A percentile compares a stretch with the other conserved stretches of the same genome.
Evolutionary conservation across 768 basidiomycete species (phyloP).

Genomic region (Amanita brunnescens): DNA sequence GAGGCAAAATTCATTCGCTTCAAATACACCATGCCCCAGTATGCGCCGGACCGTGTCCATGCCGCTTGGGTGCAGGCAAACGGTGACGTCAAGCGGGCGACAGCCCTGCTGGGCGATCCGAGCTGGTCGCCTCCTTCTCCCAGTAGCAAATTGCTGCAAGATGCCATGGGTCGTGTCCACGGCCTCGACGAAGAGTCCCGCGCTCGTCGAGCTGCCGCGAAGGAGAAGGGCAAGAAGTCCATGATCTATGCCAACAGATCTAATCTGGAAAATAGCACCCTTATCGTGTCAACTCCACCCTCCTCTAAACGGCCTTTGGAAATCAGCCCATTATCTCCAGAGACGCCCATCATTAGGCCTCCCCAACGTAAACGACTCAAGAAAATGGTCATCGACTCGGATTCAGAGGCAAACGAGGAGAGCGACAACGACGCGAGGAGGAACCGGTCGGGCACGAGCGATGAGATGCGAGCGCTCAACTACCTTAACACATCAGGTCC

Average conservation of each 20-base stretch:
- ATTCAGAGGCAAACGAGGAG: slow-evolving; percentile 49
- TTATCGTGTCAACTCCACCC: slow-evolving; percentile 27
- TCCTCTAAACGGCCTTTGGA: slow-evolving; percentile 31
- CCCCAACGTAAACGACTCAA: slow-evolving; percentile 46
- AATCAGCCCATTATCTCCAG: slow-evolving; percentile 22
- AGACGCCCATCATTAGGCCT: slow-evolving; percentile 25
- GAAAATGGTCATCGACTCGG: slow-evolving; percentile 58
- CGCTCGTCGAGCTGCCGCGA: slow-evolving; percentile 53
- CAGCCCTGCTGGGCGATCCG: slow-evolving; percentile 46
- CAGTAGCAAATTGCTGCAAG: slow-evolving; percentile 17
- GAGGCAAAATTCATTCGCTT: slow-evolving; percentile 43
- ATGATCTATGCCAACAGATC: slow-evolving; percentile 69
- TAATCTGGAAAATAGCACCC: slow-evolving; percentile 35
- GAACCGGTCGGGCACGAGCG: slow-evolving; percentile 23
- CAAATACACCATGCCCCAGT: slow-evolving; percentile 51
- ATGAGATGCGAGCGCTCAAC: slow-evolving; percentile 46
- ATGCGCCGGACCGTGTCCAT: slow-evolving; percentile 34
- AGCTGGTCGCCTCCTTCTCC: slow-evolving; percentile 37
- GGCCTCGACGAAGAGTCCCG: slow-evolving; percentile 69
- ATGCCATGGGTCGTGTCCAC: slow-evolving; percentile 51
- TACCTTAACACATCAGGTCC: slow-evolving; percentile 59
- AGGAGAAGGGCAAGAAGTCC: slow-evolving; percentile 76
- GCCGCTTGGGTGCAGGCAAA: slow-evolving; percentile 62
- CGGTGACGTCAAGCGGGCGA: slow-evolving; percentile 56
- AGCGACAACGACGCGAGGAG: slow-evolving; percentile 31